Evolutionary conservation across 1,284 basidiomycete genomes (phyloP).

Genomic region (Erythrobasidium hasegawianum): DNA sequence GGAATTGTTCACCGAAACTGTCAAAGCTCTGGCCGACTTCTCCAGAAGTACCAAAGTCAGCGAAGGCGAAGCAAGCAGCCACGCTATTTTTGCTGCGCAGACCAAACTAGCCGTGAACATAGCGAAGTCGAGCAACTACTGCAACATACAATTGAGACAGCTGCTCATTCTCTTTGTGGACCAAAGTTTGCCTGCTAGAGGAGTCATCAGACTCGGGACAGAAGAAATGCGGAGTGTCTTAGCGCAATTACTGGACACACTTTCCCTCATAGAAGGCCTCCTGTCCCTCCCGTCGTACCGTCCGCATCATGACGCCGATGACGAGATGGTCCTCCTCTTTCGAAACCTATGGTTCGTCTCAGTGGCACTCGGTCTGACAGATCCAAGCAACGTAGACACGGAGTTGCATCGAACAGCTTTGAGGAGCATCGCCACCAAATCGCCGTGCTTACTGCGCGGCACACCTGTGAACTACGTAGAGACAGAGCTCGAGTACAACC

Average conservation of each 20-base stretch:
- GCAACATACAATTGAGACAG: slow-evolving; percentile 28
- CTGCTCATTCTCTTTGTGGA: slow-evolving; percentile 32
- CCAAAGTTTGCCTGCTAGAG: slow-evolving; percentile 22
- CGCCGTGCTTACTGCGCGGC: slow-evolving; percentile 79
- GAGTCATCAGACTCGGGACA: slow-evolving; percentile 24
- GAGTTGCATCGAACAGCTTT: slow-evolving; percentile 73
- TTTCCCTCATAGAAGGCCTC: slow-evolving; percentile 85
- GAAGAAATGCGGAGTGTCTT: slow-evolving; percentile 5
- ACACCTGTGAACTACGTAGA: slow-evolving; percentile 77
- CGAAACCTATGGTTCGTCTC: slow-evolving; percentile 93
- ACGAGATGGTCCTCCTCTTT: slow-evolving; percentile 74
- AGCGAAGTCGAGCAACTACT: slow-evolving; percentile 11
- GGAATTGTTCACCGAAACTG: slow-evolving; percentile 21
- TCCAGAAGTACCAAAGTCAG: slow-evolving; percentile 11
- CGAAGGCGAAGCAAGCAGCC: neutral
- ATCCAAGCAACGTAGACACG: slow-evolving; percentile 57
- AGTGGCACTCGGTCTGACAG: slow-evolving; percentile 68
- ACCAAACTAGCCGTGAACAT: slow-evolving; percentile 17
- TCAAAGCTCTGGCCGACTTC: slow-evolving; percentile 10
- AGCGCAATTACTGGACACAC: slow-evolving; percentile 51
- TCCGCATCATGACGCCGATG: slow-evolving; percentile 57
- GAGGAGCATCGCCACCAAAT: slow-evolving; percentile 76
- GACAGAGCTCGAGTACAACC: slow-evolving; percentile 89
- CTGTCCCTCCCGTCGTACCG: slow-evolving; percentile 71
- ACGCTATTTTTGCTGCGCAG: slow-evolving; percentile 5